A percentile compares a stretch with the other conserved stretches of the same genome.
phyloP scores from a whole-genome alignment of 2,329 filamentous ascomycete species.

The Nannizziopsis barbatae region DNA sequence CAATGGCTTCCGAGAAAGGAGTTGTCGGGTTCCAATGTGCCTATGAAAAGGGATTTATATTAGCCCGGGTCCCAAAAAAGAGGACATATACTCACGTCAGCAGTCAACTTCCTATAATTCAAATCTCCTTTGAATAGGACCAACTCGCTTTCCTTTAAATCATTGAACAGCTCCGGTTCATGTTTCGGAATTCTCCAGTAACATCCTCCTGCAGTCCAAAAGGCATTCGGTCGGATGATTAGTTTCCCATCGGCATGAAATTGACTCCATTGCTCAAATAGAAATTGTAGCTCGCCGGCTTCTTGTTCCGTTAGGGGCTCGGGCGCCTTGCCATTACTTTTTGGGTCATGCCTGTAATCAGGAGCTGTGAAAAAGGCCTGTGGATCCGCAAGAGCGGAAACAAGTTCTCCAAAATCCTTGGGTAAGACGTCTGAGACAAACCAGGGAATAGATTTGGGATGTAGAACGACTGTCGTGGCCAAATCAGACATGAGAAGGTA shows the following conservation, averaged over 20 bases:
- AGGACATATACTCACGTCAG: constrained; percentile 53
- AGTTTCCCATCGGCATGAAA: constrained; percentile 77
- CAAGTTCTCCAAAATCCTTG: constrained; percentile 68
- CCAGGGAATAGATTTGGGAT: constrained; percentile 94
- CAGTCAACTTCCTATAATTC: constrained; percentile 88
- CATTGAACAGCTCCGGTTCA: constrained; percentile 57
- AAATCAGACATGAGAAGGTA: constrained; percentile 77
- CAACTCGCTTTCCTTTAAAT: constrained; percentile 71
- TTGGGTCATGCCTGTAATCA: constrained; percentile 46
- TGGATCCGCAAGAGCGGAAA: constrained; percentile 67
- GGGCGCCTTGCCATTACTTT: constrained; percentile 46
- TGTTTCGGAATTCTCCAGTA: constrained; percentile 74
- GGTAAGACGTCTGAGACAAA: constrained; percentile 94
- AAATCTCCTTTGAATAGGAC: constrained; percentile 96
- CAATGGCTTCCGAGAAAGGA: constrained; percentile 71
- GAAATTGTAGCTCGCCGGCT: constrained; percentile 53
- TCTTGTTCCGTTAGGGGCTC: constrained; percentile 57
- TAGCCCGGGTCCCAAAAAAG: neutral
- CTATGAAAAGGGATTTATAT: constrained; percentile 31
- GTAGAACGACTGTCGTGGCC: constrained; percentile 75
- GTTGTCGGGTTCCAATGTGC: constrained; percentile 77
- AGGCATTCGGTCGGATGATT: constrained; percentile 68
- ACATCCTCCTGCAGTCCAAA: constrained; percentile 82
- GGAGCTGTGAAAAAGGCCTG: constrained; percentile 68
- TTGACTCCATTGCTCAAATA: constrained; percentile 71